Percentiles rank a stretch among this genome's conserved stretches.
phyloP scores from a whole-genome alignment of 2,329 filamentous ascomycete genomes.

The Fusarium veterinarium region DNA sequence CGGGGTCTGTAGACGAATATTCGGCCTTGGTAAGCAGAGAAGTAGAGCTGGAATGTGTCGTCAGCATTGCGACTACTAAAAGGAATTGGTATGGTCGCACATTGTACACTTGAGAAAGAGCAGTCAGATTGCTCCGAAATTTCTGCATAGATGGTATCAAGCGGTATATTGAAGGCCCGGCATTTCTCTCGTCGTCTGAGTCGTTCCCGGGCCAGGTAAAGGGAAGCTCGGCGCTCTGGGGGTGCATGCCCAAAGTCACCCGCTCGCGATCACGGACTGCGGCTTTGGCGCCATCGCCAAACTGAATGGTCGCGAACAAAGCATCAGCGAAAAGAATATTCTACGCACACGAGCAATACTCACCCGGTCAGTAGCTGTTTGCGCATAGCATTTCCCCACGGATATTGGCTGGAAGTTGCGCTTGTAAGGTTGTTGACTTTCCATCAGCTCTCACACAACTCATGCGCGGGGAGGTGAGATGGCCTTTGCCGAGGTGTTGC shows the following conservation, averaged over 20 bases:
- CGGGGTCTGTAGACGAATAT: slow-evolving; percentile 68
- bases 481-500: slow-evolving; percentile 31
- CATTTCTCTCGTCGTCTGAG: slow-evolving; percentile 39
- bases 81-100: slow-evolving; percentile 46
- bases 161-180: slow-evolving; percentile 43
- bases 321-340: slow-evolving; percentile 7
- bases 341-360: slow-evolving; percentile 15
- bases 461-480: slow-evolving; percentile 30
- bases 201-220: slow-evolving; percentile 46
- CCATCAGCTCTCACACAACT: slow-evolving; percentile 41
- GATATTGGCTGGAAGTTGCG: slow-evolving; percentile 44
- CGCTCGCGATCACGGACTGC: slow-evolving; percentile 53
- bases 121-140: slow-evolving; percentile 67
- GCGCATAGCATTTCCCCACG: slow-evolving; percentile 53
- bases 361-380: slow-evolving; percentile 53
- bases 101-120: slow-evolving; percentile 68
- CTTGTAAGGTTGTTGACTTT: slow-evolving; percentile 33
- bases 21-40: slow-evolving; percentile 66
- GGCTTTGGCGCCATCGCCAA: slow-evolving; percentile 50
- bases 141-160: slow-evolving; percentile 50
- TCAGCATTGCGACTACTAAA: slow-evolving; percentile 20
- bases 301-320: slow-evolving; percentile 44
- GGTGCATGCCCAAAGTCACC: slow-evolving; percentile 39
- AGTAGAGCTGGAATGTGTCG: slow-evolving; percentile 62
- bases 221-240: slow-evolving; percentile 41